These are phyloP conservation scores for Hypoxylon sp. DNA, from an alignment of 2,329 filamentous ascomycete species.

Conservation along the genomic window DNA sequence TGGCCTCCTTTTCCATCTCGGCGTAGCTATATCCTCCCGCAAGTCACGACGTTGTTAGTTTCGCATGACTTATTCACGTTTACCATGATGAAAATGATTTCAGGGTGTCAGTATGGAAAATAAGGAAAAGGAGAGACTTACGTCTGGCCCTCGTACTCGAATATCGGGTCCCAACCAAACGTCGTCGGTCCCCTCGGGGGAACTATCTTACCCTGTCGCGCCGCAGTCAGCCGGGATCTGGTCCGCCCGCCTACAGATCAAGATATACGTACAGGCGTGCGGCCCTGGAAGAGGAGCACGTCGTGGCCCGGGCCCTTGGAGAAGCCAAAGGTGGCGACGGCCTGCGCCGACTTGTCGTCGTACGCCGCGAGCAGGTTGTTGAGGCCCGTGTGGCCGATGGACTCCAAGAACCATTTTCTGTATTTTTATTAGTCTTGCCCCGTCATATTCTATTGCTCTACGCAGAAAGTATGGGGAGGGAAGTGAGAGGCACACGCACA, in stretches of 20 bases:
- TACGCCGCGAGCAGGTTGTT: conserved; percentile 92
- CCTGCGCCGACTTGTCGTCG: conserved; percentile 88
- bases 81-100: neutral
- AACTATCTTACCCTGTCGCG: conserved; percentile 75
- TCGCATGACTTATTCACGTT: no score
- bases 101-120: neutral
- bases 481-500: conserved; percentile 64
- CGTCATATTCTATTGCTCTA: neutral
- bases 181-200: conserved; percentile 77
- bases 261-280: conserved; percentile 71
- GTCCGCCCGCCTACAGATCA: neutral
- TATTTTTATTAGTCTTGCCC: neutral
- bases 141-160: conserved; percentile 92
- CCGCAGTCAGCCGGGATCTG: neutral
- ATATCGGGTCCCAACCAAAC: conserved; percentile 97
- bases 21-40: conserved; percentile 77
- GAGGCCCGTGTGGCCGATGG: conserved; percentile 82
- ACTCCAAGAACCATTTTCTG: conserved; percentile 93
- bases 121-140: conserved; percentile 48
- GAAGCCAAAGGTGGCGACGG: conserved; percentile 96
- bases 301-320: conserved; percentile 84
- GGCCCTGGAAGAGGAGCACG: conserved; percentile 88
- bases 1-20: conserved; percentile 88
- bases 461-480: neutral
- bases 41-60: neutral